phyloP scores from a whole-genome alignment of 305 asterid genomes.

The Fraxinus platypoda region DNA sequence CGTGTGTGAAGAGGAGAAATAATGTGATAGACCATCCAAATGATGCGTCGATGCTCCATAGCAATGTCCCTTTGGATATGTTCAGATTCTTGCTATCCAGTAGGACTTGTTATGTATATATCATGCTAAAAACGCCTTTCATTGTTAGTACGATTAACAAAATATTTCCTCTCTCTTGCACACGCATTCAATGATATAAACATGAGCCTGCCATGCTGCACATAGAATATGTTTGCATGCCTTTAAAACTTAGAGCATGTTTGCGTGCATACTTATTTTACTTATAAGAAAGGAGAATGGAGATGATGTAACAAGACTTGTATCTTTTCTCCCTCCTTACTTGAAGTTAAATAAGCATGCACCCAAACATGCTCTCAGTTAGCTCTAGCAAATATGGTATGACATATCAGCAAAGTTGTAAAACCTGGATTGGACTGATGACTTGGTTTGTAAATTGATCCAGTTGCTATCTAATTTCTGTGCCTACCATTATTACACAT shows the following conservation, averaged over 20 bases:
- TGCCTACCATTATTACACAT: background rate
- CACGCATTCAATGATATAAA: background rate
- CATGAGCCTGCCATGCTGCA: background rate
- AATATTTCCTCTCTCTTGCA: background rate
- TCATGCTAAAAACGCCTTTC: background rate
- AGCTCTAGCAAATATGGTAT: background rate
- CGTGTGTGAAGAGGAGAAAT: too few species aligned
- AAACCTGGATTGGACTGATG: background rate
- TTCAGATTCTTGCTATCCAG: background rate
- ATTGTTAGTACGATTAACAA: background rate
- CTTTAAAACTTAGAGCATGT: background rate
- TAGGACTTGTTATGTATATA: background rate
- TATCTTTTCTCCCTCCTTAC: too few species aligned
- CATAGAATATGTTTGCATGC: background rate
- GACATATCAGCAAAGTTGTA: background rate
- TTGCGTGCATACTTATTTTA: too few species aligned
- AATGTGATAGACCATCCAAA: too few species aligned
- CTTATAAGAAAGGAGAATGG: too few species aligned
- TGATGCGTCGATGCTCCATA: too few species aligned
- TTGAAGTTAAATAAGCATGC: too few species aligned
- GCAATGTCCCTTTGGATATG: background rate
- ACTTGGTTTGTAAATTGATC: background rate
- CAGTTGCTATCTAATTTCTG: background rate
- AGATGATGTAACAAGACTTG: too few species aligned
- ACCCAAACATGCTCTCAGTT: background rate